These are phyloP conservation scores for Epichloe sibirici DNA, from an alignment of 2,329 filamentous ascomycete genomes.

Conservation along the genomic window DNA sequence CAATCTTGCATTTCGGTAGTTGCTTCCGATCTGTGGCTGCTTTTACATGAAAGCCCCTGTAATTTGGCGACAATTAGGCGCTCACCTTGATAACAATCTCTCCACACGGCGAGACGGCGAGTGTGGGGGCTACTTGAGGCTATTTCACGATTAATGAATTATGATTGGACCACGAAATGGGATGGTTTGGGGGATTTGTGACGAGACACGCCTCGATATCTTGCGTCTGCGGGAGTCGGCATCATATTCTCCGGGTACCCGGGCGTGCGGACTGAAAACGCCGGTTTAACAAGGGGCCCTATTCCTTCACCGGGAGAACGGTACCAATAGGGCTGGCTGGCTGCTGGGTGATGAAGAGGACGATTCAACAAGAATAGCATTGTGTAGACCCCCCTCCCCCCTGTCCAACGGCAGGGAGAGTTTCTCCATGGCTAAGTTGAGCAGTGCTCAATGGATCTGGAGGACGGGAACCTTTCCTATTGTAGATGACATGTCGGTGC, in stretches of 20 bases:
- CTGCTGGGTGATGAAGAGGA: not conserved
- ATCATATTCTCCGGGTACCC: slow-evolving; percentile 6
- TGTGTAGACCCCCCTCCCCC: not conserved
- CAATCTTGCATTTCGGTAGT: slow-evolving; percentile 23
- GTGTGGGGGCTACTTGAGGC: slow-evolving; percentile 18
- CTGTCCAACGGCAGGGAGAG: not conserved
- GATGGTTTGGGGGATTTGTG: slow-evolving; percentile 15
- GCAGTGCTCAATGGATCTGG: not conserved
- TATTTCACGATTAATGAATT: slow-evolving; percentile 37
- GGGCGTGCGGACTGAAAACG: slow-evolving; percentile 3
- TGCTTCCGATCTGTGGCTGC: slow-evolving; percentile 28
- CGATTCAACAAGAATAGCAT: not conserved
- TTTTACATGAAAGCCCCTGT: slow-evolving; percentile 18
- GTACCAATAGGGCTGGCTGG: not conserved
- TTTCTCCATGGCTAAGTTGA: not conserved
- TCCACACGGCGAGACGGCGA: slow-evolving; percentile 14
- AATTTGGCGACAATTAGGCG: slow-evolving; percentile 15
- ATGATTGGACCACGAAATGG: slow-evolving; percentile 36
- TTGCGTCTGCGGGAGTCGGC: slow-evolving; percentile 15
- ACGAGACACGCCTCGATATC: slow-evolving; percentile 28
- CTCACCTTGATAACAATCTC: slow-evolving; percentile 13
- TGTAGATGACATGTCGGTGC: not conserved
- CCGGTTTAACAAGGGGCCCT: slow-evolving; percentile 12
- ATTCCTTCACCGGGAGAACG: not conserved
- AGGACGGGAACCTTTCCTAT: not conserved